These are phyloP conservation scores for Ilyonectria mors-panacis DNA, from an alignment of 2,329 filamentous ascomycete species.

Conservation along the genomic window DNA sequence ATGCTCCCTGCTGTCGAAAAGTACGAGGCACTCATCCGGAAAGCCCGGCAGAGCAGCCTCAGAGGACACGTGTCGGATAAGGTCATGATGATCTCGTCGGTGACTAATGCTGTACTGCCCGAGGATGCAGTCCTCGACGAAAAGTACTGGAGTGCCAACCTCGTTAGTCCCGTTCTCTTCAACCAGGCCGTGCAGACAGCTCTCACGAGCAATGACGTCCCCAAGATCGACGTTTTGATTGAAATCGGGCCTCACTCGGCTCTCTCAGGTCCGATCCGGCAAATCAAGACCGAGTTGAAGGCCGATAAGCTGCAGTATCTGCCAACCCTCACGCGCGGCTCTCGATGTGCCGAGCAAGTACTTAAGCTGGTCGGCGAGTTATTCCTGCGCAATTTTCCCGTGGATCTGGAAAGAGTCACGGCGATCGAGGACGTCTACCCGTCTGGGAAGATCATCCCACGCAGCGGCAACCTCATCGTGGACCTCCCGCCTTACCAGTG, in stretches of 20 bases:
- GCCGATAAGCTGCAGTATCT: no score
- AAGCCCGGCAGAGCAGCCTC: no score
- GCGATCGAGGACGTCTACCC: conserved; percentile 34
- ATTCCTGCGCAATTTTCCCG: no score
- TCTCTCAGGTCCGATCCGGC: conserved; percentile 32
- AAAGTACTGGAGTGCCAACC: conserved; percentile 1
- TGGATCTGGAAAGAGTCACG: no score
- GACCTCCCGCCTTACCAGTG: conserved; percentile 57
- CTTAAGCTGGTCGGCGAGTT: no score
- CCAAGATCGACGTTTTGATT: conserved; percentile 23
- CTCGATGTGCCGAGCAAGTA: neutral
- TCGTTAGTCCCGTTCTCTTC: conserved; percentile 1
- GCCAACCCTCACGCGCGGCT: no score
- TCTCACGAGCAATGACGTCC: neutral
- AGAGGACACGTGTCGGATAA: no score
- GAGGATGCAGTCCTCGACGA: neutral
- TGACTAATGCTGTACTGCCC: neutral
- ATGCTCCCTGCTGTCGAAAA: neutral
- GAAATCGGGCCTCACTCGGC: conserved; percentile 47
- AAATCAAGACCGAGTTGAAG: no score
- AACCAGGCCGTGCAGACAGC: neutral
- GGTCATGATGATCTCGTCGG: neutral
- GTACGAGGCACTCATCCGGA: neutral
- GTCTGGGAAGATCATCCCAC: conserved; percentile 38
- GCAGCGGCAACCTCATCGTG: no score